A percentile compares a stretch with the other conserved stretches of the same genome.
Conservation (phyloP, 73 alveolate species). For the Stentor coeruleus region DNA sequence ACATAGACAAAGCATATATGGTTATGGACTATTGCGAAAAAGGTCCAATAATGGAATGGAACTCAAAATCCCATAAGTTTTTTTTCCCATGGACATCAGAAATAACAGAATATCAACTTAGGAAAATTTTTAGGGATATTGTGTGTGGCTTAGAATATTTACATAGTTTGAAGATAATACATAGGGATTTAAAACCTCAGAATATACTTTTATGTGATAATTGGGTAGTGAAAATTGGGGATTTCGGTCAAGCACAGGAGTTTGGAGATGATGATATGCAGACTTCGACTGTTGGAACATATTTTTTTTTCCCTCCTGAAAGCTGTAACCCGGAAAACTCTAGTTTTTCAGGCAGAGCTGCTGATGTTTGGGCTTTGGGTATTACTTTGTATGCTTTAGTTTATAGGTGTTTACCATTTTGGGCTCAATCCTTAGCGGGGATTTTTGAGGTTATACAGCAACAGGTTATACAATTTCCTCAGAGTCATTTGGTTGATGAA, state of each 20-base stretch:
- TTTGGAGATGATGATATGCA: slow-evolving; percentile 63
- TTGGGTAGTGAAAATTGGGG: slow-evolving; percentile 83
- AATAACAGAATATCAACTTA: slow-evolving; percentile 50
- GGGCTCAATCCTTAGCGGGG: slow-evolving; percentile 57
- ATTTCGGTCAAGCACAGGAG: slow-evolving; percentile 77
- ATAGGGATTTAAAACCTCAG: slow-evolving; percentile 95
- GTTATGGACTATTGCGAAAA: slow-evolving; percentile 83
- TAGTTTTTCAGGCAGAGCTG: slow-evolving; percentile 84
- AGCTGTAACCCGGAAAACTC: slow-evolving; percentile 67
- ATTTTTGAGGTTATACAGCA: slow-evolving; percentile 58
- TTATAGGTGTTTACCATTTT: slow-evolving; percentile 73
- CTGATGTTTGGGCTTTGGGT: slow-evolving; percentile 97
- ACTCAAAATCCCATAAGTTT: slow-evolving; percentile 73
- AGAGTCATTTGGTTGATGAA: slow-evolving; percentile 39
- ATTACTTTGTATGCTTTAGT: slow-evolving; percentile 77
- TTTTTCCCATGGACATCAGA: slow-evolving; percentile 39
- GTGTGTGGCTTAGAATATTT: slow-evolving; percentile 66
- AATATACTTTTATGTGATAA: slow-evolving; percentile 82
- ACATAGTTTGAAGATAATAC: slow-evolving; percentile 81
- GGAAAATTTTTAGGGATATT: slow-evolving; percentile 59
- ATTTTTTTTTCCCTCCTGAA: slow-evolving; percentile 95
- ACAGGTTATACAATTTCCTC: slow-evolving; percentile 44
- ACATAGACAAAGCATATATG: slow-evolving; percentile 82
- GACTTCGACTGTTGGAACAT: slow-evolving; percentile 85
- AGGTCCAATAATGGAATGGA: slow-evolving; percentile 88